Conservation (phyloP, 78 protist species). For the Guillardia theta region DNA sequence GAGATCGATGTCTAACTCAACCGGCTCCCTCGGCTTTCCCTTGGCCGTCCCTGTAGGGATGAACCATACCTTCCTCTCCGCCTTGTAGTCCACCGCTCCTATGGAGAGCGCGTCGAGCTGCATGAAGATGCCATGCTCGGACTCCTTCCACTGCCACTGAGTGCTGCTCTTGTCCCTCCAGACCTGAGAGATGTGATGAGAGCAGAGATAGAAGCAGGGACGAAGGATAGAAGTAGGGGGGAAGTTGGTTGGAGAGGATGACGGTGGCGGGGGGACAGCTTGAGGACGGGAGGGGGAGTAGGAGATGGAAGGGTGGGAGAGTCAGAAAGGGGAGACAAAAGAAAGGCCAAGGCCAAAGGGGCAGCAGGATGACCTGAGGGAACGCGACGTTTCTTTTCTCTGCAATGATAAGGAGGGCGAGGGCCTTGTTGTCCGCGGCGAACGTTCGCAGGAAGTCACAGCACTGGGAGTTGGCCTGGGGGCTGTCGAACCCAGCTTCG, state of each 20-base stretch:
- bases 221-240: too few species aligned
- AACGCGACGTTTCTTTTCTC: neutral
- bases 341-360: too few species aligned
- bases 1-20: neutral
- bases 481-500: slow-evolving; percentile 16
- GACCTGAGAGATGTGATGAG: too few species aligned
- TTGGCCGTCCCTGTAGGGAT: neutral
- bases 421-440: neutral
- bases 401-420: neutral
- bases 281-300: too few species aligned
- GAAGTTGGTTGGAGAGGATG: too few species aligned
- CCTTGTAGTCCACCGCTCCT: neutral
- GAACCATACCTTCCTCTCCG: slow-evolving; percentile 1
- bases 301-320: too few species aligned
- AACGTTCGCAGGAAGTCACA: neutral
- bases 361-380: too few species aligned
- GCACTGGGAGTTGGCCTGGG: neutral
- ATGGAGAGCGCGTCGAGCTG: neutral
- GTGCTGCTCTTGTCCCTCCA: neutral
- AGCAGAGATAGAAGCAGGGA: too few species aligned
- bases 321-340: too few species aligned
- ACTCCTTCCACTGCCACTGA: neutral
- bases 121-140: neutral
- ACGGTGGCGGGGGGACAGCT: too few species aligned
- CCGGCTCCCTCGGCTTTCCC: neutral